phyloP scores from a whole-genome alignment of 176 grass and related monocot genomes.

The Cymbopogon citratus region DNA sequence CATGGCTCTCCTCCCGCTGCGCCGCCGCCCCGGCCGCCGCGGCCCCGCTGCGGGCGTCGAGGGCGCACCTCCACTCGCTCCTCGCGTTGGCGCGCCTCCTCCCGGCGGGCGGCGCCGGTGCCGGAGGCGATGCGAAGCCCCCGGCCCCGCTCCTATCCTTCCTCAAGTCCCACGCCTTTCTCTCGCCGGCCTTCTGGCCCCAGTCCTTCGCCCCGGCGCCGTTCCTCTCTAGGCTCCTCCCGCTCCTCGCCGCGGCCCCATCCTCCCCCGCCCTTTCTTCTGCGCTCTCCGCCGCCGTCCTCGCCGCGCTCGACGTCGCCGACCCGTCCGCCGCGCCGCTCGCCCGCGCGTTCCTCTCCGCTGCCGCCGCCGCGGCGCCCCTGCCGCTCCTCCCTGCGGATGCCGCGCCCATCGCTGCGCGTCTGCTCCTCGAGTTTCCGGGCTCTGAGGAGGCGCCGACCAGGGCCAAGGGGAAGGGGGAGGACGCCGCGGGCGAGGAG shows the following conservation, averaged over 20 bases:
- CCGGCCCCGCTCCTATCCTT: conserved; percentile 55
- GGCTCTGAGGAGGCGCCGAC: conserved; percentile 42
- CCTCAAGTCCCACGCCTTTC: conserved; percentile 53
- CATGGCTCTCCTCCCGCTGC: conserved; percentile 96
- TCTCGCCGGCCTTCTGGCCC: conserved; percentile 69
- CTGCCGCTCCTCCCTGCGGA: conserved; percentile 49
- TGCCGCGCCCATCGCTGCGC: conserved; percentile 46
- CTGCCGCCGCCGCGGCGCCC: conserved; percentile 42
- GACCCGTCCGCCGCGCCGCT: conserved; percentile 41
- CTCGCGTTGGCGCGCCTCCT: conserved; percentile 75
- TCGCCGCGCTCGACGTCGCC: conserved; percentile 52
- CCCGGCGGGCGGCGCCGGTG: conserved; percentile 27
- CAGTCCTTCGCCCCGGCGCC: conserved; percentile 46
- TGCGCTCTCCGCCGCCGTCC: conserved; percentile 39
- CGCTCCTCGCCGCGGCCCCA: conserved; percentile 40
- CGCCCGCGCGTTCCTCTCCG: conserved; percentile 67
- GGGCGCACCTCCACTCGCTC: conserved; percentile 91
- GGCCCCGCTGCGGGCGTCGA: conserved; percentile 24
- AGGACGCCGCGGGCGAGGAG: conserved; percentile 41
- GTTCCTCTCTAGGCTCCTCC: conserved; percentile 64
- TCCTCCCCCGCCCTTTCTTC: conserved; percentile 49
- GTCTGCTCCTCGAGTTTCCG: conserved; percentile 62
- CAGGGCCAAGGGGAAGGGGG: conserved; percentile 66
- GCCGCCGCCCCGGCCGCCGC: background rate
- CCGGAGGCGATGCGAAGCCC: conserved; percentile 1